Conservation (phyloP, 2,329 filamentous ascomycete genomes). For the Cladosporium sp. region DNA sequence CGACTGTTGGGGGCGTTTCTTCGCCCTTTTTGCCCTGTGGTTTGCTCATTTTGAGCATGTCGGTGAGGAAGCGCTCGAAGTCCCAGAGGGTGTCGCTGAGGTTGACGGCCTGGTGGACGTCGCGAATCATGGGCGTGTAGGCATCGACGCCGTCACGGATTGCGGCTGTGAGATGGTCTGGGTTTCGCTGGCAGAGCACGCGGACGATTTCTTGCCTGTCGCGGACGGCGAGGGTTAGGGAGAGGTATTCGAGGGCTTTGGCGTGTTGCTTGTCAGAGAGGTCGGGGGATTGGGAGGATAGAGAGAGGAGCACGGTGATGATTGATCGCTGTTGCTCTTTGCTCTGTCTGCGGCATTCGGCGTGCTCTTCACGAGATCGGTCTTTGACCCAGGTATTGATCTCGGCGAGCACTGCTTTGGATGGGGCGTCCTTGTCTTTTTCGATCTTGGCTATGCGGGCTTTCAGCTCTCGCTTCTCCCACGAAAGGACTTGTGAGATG, state of each 20-base stretch:
- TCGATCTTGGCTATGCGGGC: conserved; percentile 66
- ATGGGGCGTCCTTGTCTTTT: conserved; percentile 58
- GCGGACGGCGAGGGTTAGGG: conserved; percentile 67
- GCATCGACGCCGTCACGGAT: conserved; percentile 65
- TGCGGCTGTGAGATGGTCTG: conserved; percentile 70
- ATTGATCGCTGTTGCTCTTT: conserved; percentile 59
- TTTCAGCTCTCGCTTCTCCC: conserved; percentile 71
- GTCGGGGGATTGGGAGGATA: conserved; percentile 47
- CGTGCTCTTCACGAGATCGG: conserved; percentile 56
- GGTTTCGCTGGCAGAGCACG: conserved; percentile 65
- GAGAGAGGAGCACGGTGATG: conserved; percentile 62
- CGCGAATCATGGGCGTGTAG: conserved; percentile 73
- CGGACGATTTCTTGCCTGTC: conserved; percentile 71
- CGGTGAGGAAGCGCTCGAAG: conserved; percentile 66
- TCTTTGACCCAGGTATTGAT: conserved; percentile 59
- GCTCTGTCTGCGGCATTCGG: conserved; percentile 60
- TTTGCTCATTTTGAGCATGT: conserved; percentile 63
- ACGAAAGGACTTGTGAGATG: conserved; percentile 69
- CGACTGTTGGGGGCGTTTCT: conserved; percentile 58
- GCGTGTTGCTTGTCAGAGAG: conserved; percentile 63
- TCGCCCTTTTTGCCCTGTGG: conserved; percentile 31
- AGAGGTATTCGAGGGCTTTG: conserved; percentile 68
- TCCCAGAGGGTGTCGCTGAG: conserved; percentile 68
- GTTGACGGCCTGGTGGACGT: conserved; percentile 70
- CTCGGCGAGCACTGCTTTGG: conserved; percentile 61